These are phyloP conservation scores for Diaporthe nobilis DNA, from an alignment of 2,329 filamentous ascomycete genomes.

Conservation along the genomic window DNA sequence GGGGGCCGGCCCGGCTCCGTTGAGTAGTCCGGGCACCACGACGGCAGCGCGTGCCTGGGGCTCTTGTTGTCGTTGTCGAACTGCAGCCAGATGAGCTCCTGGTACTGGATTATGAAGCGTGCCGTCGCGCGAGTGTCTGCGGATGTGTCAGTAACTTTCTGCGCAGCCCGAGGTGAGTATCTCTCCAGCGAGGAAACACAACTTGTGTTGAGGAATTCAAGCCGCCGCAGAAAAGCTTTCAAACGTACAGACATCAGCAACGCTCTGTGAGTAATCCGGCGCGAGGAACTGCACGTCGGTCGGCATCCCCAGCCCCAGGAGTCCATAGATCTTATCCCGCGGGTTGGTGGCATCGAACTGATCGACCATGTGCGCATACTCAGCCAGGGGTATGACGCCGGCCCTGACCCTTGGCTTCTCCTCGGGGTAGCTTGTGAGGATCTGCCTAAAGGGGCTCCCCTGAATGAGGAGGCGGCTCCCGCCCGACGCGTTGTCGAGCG, in stretches of 20 bases:
- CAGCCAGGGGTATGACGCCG: background rate
- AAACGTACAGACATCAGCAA: slow-evolving; percentile 18
- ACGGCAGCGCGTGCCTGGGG: slow-evolving; percentile 5
- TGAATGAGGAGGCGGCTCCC: background rate
- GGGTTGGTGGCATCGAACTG: slow-evolving; percentile 1
- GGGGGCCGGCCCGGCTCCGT: background rate
- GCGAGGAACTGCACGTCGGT: background rate
- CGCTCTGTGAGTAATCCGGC: slow-evolving; percentile 30
- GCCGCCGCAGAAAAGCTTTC: background rate
- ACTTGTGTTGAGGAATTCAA: too few species aligned
- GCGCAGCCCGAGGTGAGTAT: background rate
- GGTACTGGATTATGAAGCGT: slow-evolving; percentile 27
- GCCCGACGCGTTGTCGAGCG: background rate
- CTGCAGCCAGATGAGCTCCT: slow-evolving; percentile 23
- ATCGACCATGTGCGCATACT: background rate
- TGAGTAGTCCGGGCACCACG: slow-evolving; percentile 31
- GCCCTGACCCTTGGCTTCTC: background rate
- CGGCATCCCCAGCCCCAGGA: slow-evolving; percentile 10
- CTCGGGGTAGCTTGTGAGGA: slow-evolving; percentile 1
- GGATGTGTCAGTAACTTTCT: background rate
- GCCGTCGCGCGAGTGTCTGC: slow-evolving; percentile 13
- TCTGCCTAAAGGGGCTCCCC: background rate
- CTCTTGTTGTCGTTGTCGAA: slow-evolving; percentile 28
- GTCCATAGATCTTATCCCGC: slow-evolving; percentile 16
- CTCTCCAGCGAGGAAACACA: background rate